Conservation (phyloP, 331 rosid genomes). For the Rosa hybrid region DNA sequence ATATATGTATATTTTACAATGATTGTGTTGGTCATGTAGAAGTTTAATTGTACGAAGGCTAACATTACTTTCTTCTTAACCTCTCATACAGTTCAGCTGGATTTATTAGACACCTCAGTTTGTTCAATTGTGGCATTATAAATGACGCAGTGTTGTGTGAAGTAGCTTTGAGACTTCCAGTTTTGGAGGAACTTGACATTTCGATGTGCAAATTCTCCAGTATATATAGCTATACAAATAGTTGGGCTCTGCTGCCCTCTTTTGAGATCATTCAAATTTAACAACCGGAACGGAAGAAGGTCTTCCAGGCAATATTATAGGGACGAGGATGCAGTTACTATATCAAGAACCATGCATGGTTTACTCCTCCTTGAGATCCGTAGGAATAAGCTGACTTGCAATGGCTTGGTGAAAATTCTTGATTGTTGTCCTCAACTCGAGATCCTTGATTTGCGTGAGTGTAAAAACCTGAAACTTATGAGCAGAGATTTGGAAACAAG, state of each 20-base stretch:
- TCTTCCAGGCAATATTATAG: too few relatives aligned
- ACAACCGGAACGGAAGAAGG: neutral
- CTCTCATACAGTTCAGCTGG: neutral
- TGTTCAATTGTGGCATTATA: neutral
- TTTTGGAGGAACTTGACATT: neutral
- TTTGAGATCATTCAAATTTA: neutral
- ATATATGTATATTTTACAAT: too few relatives aligned
- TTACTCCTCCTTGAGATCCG: constrained; percentile 45
- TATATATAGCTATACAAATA: neutral
- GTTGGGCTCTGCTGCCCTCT: neutral
- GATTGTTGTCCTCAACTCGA: constrained; percentile 49
- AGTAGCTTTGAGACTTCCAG: neutral
- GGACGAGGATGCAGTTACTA: constrained; percentile 39
- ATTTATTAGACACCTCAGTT: neutral
- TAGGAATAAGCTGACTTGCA: constrained; percentile 43
- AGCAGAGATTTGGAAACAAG: constrained; percentile 29
- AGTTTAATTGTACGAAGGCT: too few relatives aligned
- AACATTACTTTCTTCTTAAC: neutral
- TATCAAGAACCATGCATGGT: constrained; percentile 43
- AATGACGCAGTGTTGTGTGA: neutral
- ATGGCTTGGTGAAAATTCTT: constrained; percentile 48
- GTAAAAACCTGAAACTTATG: constrained; percentile 30
- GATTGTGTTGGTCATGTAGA: too few relatives aligned
- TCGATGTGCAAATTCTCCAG: neutral
- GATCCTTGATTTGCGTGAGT: constrained; percentile 49